A percentile compares a stretch with the other conserved stretches of the same genome.
These are phyloP conservation scores for Coffea humblotiana DNA, from an alignment of 305 asterid species.

Conservation along the genomic window DNA sequence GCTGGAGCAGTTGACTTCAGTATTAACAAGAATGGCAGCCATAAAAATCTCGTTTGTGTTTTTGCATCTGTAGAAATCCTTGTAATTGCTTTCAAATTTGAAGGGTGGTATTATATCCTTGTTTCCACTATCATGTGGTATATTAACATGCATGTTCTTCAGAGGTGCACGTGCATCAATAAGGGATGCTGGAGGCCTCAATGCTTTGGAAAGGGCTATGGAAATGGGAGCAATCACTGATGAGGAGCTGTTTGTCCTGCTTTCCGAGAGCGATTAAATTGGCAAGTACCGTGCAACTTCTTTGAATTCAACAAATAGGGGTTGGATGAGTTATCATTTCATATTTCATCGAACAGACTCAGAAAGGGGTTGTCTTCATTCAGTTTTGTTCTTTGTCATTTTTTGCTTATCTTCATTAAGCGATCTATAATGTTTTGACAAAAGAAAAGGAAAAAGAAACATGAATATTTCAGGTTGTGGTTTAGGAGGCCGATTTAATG, in stretches of 20 bases:
- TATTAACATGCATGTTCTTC: constrained; percentile 21
- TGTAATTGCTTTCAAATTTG: background rate
- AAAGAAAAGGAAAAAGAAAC: background rate
- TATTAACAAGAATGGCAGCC: background rate
- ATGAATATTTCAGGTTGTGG: no score
- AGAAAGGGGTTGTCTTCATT: background rate
- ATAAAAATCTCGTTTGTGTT: background rate
- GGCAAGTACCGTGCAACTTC: background rate
- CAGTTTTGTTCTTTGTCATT: background rate
- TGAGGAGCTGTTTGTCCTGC: constrained; percentile 84
- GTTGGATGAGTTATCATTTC: background rate
- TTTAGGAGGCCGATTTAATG: background rate
- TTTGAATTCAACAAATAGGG: background rate
- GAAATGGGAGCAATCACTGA: constrained; percentile 96
- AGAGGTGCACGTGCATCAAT: constrained; percentile 91
- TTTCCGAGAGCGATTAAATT: constrained; percentile 68
- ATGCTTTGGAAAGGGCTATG: constrained; percentile 88
- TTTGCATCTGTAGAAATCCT: background rate
- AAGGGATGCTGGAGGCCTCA: constrained; percentile 75
- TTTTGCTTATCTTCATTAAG: background rate
- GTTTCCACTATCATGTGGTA: constrained; percentile 3
- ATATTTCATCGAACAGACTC: background rate
- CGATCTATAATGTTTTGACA: background rate
- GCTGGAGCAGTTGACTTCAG: background rate
- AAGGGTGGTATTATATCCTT: background rate